Evolutionary conservation across 139 green algal genomes (phyloP).

Genomic region (Chlamydomonas eustigma): DNA sequence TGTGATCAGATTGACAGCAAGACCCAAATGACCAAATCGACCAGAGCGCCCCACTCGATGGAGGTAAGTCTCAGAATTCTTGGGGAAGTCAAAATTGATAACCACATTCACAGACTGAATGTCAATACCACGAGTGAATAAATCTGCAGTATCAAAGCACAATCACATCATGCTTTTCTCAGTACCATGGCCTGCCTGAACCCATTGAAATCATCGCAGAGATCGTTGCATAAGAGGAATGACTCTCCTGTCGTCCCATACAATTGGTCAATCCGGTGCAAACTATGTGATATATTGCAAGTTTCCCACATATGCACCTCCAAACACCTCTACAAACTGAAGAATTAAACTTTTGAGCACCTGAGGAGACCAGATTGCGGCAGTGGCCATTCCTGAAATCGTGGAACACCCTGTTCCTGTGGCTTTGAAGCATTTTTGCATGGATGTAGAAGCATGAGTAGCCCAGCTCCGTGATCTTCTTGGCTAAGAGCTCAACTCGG

Average conservation of each 20-base stretch:
- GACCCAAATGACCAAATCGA: conserved; percentile 96
- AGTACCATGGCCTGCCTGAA: neutral
- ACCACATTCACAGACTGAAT: conserved; percentile 99
- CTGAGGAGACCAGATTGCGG: conserved; percentile 96
- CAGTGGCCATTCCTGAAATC: conserved; percentile 98
- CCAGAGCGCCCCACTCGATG: conserved; percentile 94
- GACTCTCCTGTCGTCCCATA: too few species aligned
- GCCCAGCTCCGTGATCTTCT: conserved; percentile 99
- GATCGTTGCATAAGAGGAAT: too few species aligned
- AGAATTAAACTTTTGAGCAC: conserved; percentile 26
- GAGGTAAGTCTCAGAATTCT: conserved; percentile 98
- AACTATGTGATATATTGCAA: too few species aligned
- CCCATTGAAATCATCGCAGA: too few species aligned
- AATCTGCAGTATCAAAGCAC: conserved; percentile 49
- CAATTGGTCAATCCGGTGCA: too few species aligned
- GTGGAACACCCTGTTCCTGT: conserved; percentile 99
- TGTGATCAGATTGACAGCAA: conserved; percentile 98
- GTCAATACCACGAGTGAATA: conserved; percentile 97
- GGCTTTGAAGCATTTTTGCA: conserved; percentile 98
- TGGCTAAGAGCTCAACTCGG: conserved; percentile 96
- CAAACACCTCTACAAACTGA: neutral
- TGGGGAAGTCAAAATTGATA: conserved; percentile 99
- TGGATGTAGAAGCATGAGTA: conserved; percentile 99
- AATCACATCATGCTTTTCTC: neutral
- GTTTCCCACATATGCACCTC: neutral